phyloP scores from a whole-genome alignment of 352 stramenopile genomes.

The Phytophthora niederhauseri region DNA sequence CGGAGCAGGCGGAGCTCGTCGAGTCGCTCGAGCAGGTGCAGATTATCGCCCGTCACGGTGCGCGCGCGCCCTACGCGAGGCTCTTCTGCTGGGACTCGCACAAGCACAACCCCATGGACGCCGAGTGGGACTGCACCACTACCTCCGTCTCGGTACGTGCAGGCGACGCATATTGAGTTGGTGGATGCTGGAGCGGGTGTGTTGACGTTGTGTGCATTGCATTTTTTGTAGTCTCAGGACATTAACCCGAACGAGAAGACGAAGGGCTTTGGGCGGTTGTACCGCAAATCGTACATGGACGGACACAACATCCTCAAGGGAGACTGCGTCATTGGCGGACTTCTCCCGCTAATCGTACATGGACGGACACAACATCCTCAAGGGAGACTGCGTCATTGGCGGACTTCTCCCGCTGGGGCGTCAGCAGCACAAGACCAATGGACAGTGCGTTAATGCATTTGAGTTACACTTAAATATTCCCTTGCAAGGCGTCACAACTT shows the following conservation, averaged over 20 bases:
- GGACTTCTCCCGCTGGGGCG: conserved; percentile 75
- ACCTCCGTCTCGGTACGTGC: conserved; percentile 70
- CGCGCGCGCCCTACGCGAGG: conserved; percentile 68
- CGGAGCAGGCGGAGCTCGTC: conserved; percentile 59
- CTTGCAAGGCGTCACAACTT: conserved; percentile 1
- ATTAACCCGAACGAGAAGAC: conserved; percentile 52
- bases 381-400: conserved; percentile 74
- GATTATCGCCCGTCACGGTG: conserved; percentile 82
- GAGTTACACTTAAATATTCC: not conserved
- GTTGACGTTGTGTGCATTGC: not conserved
- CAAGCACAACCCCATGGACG: conserved; percentile 75
- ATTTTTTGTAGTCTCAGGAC: conserved; percentile 66
- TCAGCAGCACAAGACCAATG: conserved; percentile 81
- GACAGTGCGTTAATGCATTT: conserved; percentile 40
- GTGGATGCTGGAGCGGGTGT: not conserved
- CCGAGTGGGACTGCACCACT: conserved; percentile 75
- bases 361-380: conserved; percentile 76
- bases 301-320: conserved; percentile 80
- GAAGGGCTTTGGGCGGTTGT: conserved; percentile 73
- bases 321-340: conserved; percentile 70
- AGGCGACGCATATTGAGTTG: not conserved
- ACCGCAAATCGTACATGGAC: conserved; percentile 80
- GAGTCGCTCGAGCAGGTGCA: conserved; percentile 85
- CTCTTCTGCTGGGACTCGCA: conserved; percentile 83
- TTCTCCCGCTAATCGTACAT: conserved; percentile 82